phyloP scores from a whole-genome alignment of 2,329 filamentous ascomycete genomes.

The Penicillium sp. region DNA sequence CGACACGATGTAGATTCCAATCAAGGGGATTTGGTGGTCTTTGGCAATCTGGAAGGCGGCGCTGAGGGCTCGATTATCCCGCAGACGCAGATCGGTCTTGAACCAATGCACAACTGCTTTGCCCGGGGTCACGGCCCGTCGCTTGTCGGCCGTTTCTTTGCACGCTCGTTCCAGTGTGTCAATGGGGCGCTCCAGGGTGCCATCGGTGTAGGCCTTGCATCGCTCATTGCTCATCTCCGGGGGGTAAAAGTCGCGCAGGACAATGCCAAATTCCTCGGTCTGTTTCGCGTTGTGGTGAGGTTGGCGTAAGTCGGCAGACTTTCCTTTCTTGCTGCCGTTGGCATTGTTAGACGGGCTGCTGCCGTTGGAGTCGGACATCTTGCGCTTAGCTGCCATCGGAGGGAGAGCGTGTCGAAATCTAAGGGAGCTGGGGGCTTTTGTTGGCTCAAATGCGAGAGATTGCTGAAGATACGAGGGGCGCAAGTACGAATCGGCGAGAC shows the following conservation, averaged over 20 bases:
- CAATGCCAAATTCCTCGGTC: conserved; percentile 60
- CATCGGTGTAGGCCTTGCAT: conserved; percentile 71
- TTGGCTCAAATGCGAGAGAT: background rate
- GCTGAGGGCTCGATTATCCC: conserved; percentile 72
- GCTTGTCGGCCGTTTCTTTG: conserved; percentile 58
- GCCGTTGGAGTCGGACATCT: conserved; percentile 17
- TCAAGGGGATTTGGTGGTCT: conserved; percentile 68
- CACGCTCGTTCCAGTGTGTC: conserved; percentile 66
- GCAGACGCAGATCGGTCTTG: conserved; percentile 74
- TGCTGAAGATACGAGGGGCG: no score
- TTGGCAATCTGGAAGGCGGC: conserved; percentile 69
- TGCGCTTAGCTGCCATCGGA: conserved; percentile 33
- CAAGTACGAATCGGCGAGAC: background rate
- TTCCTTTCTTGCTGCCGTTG: conserved; percentile 23
- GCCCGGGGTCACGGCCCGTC: conserved; percentile 56
- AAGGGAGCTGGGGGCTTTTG: no score
- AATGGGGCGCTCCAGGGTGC: conserved; percentile 71
- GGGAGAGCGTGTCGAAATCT: background rate
- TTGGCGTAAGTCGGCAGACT: conserved; percentile 15
- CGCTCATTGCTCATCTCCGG: conserved; percentile 82
- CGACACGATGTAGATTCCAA: conserved; percentile 77
- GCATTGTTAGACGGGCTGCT: conserved; percentile 5
- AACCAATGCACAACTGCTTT: conserved; percentile 85
- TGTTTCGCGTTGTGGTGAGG: conserved; percentile 42
- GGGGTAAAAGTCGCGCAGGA: conserved; percentile 77